Evolutionary conservation across 192 early-diverging fungal species (phyloP).

Genomic region (Coemansia pectinata): DNA sequence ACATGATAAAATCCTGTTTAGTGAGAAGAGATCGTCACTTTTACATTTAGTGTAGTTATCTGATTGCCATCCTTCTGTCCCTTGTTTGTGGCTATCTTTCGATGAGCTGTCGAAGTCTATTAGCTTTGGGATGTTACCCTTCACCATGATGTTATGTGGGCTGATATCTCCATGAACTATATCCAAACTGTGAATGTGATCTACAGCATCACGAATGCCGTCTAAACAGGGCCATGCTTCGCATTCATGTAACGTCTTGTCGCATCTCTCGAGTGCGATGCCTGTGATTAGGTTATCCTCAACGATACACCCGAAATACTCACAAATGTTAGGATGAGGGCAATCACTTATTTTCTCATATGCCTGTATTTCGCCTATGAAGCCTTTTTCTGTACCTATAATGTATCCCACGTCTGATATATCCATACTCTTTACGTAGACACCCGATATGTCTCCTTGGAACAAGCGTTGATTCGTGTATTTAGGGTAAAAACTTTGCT

Average conservation of each 20-base stretch:
- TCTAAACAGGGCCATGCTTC: background rate
- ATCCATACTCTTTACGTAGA: background rate
- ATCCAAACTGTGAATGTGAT: background rate
- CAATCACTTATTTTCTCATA: background rate
- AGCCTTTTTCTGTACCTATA: background rate
- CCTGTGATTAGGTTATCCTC: background rate
- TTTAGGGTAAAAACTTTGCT: background rate
- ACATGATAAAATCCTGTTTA: background rate
- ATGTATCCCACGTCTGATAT: background rate
- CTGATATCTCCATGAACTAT: background rate
- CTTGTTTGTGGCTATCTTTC: background rate
- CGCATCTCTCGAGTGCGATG: background rate
- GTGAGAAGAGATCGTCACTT: background rate
- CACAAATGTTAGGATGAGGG: background rate
- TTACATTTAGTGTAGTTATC: background rate
- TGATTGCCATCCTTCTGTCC: background rate
- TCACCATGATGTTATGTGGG: background rate
- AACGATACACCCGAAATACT: background rate
- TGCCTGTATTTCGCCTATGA: background rate
- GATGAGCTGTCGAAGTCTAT: background rate
- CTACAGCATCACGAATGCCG: background rate
- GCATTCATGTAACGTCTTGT: background rate
- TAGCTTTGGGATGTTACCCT: background rate
- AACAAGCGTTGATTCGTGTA: background rate
- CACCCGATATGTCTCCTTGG: background rate